These are phyloP conservation scores for Ogataea sp. DNA, from an alignment of 805 yeast species.

Conservation along the genomic window DNA sequence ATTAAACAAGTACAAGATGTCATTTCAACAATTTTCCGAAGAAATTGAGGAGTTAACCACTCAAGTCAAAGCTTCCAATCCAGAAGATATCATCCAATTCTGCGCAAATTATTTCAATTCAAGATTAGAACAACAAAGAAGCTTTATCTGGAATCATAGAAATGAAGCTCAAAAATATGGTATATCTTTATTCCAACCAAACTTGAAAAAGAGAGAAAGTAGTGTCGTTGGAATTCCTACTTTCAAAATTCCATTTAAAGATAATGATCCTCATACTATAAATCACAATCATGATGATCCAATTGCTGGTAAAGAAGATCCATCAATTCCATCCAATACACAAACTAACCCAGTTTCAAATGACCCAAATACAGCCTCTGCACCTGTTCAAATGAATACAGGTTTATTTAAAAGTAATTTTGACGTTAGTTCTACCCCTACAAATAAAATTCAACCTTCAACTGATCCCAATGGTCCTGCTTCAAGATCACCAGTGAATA, in stretches of 20 bases:
- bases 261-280: constrained; percentile 53
- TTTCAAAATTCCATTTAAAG: constrained; percentile 56
- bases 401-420: constrained; percentile 20
- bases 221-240: constrained; percentile 24
- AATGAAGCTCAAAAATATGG: constrained; percentile 39
- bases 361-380: not conserved
- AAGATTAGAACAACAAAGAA: constrained; percentile 53
- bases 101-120: constrained; percentile 65
- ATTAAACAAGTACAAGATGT: too few relatives aligned
- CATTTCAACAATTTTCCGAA: constrained; percentile 15
- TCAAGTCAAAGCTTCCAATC: constrained; percentile 46
- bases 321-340: not conserved
- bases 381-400: not conserved
- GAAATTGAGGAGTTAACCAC: constrained; percentile 59
- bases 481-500: not conserved
- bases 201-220: constrained; percentile 12
- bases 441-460: constrained; percentile 16
- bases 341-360: not conserved
- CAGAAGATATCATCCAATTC: constrained; percentile 64
- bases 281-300: constrained; percentile 16
- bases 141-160: constrained; percentile 42
- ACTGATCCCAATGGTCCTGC: constrained; percentile 3
- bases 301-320: not conserved
- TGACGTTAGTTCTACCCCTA: constrained; percentile 16
- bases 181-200: constrained; percentile 9